phyloP scores from a whole-genome alignment of 176 grass and related monocot species.

The Carex scoparia region DNA sequence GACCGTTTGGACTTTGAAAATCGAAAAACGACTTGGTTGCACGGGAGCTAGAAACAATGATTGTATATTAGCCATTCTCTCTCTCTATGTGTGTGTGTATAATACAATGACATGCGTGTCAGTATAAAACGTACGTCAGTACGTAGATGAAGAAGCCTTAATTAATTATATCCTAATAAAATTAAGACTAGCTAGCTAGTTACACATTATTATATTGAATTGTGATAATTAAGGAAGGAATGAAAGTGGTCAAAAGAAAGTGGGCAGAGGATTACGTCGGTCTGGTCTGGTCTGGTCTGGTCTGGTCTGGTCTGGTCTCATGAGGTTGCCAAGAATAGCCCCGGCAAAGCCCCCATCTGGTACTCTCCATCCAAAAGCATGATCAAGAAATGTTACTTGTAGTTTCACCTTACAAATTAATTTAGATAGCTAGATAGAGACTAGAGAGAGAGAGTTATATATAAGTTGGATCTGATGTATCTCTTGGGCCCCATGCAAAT shows the following conservation, averaged over 20 bases:
- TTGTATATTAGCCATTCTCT: no score
- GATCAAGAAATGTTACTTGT: conserved; percentile 2
- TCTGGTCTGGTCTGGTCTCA: background rate
- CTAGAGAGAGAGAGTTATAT: background rate
- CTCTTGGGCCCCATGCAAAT: background rate
- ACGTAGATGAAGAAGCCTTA: no score
- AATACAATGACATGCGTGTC: no score
- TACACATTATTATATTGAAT: background rate
- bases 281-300: background rate
- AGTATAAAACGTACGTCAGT: no score
- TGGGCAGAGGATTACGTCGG: conserved; percentile 20
- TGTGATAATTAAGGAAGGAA: background rate
- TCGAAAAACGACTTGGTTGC: no score
- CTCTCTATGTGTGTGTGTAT: no score
- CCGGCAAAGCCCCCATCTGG: conserved; percentile 1
- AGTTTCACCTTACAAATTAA: conserved; percentile 3
- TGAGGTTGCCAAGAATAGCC: conserved; percentile 27
- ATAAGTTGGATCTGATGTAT: background rate
- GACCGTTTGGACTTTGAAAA: no score
- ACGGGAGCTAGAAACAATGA: no score
- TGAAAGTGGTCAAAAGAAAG: conserved; percentile 15
- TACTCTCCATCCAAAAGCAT: conserved; percentile 12
- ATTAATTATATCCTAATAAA: no score
- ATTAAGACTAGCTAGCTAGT: no score
- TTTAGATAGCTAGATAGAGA: background rate